A percentile compares a stretch with the other conserved stretches of the same genome.
Evolutionary conservation across 2,329 filamentous ascomycete species (phyloP).

Genomic region (Diplodia corticola): DNA sequence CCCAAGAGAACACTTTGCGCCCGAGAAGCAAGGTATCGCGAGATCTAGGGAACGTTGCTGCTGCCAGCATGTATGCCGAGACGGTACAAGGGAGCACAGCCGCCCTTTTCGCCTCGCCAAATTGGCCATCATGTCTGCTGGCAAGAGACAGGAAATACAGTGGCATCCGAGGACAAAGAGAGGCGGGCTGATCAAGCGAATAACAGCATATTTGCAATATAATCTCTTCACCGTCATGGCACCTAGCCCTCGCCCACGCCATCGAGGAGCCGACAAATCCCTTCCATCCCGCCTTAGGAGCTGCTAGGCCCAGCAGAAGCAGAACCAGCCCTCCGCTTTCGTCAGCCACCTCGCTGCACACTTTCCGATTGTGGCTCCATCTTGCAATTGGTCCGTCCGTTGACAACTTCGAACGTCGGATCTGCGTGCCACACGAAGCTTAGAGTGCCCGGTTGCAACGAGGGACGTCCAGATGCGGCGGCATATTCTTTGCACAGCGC

Average conservation of each 20-base stretch:
- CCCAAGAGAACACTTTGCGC: not conserved
- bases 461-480: not conserved
- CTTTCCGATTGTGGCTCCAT: not conserved
- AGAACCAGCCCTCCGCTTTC: not conserved
- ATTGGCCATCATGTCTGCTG: too few relatives aligned
- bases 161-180: not conserved
- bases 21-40: too few relatives aligned
- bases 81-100: too few relatives aligned
- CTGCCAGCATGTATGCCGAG: too few relatives aligned
- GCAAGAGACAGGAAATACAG: not conserved
- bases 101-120: too few relatives aligned
- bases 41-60: too few relatives aligned
- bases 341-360: not conserved
- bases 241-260: not conserved
- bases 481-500: not conserved
- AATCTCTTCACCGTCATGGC: not conserved
- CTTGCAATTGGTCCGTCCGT: not conserved
- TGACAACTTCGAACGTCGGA: slow-evolving; percentile 11
- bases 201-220: too few relatives aligned
- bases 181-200: not conserved
- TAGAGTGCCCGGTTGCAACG: not conserved
- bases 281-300: not conserved
- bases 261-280: not conserved
- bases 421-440: slow-evolving; percentile 16
- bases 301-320: not conserved